Conservation (phyloP, 2,329 filamentous ascomycete species). For the Pseudocercospora fuligena region DNA sequence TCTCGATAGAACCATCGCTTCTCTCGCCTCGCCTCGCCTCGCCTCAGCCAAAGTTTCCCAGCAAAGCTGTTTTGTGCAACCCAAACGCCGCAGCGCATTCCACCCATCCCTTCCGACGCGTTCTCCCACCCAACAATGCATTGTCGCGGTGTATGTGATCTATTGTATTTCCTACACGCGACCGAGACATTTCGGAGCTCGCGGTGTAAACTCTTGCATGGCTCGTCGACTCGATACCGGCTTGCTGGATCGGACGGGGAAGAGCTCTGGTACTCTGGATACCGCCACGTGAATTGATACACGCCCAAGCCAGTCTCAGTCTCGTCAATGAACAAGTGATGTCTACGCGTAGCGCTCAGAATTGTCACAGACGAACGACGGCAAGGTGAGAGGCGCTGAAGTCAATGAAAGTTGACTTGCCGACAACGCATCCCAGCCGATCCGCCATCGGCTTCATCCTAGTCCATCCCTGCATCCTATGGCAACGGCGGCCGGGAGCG, state of each 20-base stretch:
- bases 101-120: background rate
- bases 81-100: slow-evolving; percentile 2
- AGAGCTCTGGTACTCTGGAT: background rate
- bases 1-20: background rate
- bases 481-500: background rate
- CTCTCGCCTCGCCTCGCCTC: too few species aligned
- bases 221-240: background rate
- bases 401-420: background rate
- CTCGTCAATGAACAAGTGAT: background rate
- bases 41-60: background rate
- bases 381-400: too few species aligned
- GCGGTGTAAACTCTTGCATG: too few species aligned
- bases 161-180: background rate
- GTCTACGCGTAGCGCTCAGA: background rate
- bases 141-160: background rate
- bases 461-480: background rate
- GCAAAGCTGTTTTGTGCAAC: background rate
- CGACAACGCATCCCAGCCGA: background rate
- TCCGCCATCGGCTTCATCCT: background rate
- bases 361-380: background rate
- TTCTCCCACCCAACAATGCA: slow-evolving; percentile 1
- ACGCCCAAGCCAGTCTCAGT: background rate
- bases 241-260: background rate
- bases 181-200: background rate
- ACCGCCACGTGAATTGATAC: background rate